Percentiles rank a stretch among this genome's conserved stretches.
phyloP scores from a whole-genome alignment of 108 stramenopile genomes.

The Conticribra weissflogii region DNA sequence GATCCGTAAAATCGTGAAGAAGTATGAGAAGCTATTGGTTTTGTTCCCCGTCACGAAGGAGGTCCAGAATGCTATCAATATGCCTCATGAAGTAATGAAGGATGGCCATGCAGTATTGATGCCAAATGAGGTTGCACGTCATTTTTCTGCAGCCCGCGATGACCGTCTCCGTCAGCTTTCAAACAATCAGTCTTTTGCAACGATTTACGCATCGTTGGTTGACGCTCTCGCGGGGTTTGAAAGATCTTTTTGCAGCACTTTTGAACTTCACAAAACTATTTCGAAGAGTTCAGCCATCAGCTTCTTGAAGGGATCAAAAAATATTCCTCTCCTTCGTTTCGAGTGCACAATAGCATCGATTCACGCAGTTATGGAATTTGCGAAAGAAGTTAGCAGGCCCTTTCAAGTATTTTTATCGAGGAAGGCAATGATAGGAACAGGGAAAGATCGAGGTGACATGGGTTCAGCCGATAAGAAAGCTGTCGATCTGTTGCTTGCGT shows the following conservation, averaged over 20 bases:
- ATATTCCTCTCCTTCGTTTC: conserved; percentile 43
- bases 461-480: conserved; percentile 54
- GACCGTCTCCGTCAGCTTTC: conserved; percentile 54
- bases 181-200: conserved; percentile 51
- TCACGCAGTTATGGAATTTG: conserved; percentile 47
- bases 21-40: conserved; percentile 60
- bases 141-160: conserved; percentile 24
- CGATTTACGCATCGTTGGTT: conserved; percentile 59
- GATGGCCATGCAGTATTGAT: conserved; percentile 29
- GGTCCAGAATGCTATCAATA: conserved; percentile 6
- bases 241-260: conserved; percentile 6
- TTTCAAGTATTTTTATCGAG: conserved; percentile 59
- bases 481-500: conserved; percentile 45
- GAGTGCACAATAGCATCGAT: conserved; percentile 56
- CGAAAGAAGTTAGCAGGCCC: conserved; percentile 48
- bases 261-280: neutral
- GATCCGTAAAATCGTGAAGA: conserved; percentile 73
- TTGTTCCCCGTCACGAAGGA: conserved; percentile 8
- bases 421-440: conserved; percentile 58
- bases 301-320: conserved; percentile 25
- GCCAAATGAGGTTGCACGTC: conserved; percentile 26
- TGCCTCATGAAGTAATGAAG: conserved; percentile 15
- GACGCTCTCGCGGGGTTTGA: conserved; percentile 47
- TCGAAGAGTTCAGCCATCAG: conserved; percentile 29
- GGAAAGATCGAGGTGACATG: conserved; percentile 52